Evolutionary conservation across 2,329 filamentous ascomycete genomes (phyloP).

Genomic region (Shiraia sp.): DNA sequence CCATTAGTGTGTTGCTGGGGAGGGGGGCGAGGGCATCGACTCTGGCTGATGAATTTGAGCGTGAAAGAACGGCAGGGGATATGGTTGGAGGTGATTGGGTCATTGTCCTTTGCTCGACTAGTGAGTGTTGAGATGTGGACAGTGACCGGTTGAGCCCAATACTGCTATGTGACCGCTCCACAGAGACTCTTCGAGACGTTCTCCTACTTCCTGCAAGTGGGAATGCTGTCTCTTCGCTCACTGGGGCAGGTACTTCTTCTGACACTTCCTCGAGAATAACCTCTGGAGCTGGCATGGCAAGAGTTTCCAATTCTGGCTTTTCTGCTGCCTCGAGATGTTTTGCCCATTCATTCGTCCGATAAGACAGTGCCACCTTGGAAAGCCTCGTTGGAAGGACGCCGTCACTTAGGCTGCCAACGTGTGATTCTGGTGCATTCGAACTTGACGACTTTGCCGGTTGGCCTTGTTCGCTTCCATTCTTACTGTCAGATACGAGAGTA

Average conservation of each 20-base stretch:
- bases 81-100: constrained; percentile 24
- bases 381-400: constrained; percentile 70
- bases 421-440: constrained; percentile 46
- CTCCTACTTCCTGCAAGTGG: constrained; percentile 21
- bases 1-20: constrained; percentile 52
- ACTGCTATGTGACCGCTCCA: constrained; percentile 23
- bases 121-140: constrained; percentile 27
- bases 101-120: constrained; percentile 15
- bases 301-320: constrained; percentile 65
- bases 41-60: constrained; percentile 20
- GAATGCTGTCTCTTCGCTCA: constrained; percentile 31
- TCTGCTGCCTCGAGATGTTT: constrained; percentile 85
- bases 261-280: constrained; percentile 42
- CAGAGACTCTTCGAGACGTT: constrained; percentile 30
- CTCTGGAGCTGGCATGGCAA: constrained; percentile 55
- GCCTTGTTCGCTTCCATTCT: constrained; percentile 17
- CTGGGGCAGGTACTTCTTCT: constrained; percentile 61
- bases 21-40: constrained; percentile 28
- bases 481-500: constrained; percentile 18
- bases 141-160: constrained; percentile 20
- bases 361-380: constrained; percentile 78
- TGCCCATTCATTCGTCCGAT: constrained; percentile 94
- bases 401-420: constrained; percentile 44
- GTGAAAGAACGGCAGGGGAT: constrained; percentile 20
- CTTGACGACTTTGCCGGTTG: constrained; percentile 46